These are phyloP conservation scores for Trifolium dubium DNA, from an alignment of 306 rosid species.

Conservation along the genomic window DNA sequence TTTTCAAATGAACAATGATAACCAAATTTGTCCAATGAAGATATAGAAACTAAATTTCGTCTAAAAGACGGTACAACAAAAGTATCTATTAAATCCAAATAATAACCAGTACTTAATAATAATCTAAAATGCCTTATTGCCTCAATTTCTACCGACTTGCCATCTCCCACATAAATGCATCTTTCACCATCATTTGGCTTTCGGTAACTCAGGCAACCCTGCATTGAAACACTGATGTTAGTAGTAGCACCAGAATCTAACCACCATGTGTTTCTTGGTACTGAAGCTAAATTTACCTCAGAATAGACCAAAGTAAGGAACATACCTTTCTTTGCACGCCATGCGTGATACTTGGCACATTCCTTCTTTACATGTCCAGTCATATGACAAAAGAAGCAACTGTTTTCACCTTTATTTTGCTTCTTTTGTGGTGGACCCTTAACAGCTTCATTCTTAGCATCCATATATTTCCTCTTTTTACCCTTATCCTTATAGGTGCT, in stretches of 20 bases:
- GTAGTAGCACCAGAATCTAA: neutral
- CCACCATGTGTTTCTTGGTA: neutral
- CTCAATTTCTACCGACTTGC: neutral
- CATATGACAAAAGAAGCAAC: neutral
- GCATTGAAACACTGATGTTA: neutral
- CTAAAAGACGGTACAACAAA: no score
- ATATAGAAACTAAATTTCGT: no score
- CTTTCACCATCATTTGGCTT: neutral
- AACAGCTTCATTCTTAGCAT: neutral
- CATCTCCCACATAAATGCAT: constrained; percentile 2
- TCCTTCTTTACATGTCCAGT: neutral
- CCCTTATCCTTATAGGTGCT: neutral
- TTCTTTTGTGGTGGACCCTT: neutral
- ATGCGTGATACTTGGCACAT: neutral
- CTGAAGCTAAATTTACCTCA: neutral
- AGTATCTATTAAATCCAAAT: no score
- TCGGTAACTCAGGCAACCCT: neutral
- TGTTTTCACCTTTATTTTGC: neutral
- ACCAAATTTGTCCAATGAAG: no score
- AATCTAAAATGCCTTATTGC: no score
- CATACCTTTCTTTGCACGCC: neutral
- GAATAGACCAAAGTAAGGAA: neutral
- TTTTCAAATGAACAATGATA: no score
- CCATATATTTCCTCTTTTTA: neutral
- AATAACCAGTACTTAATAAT: no score